These are phyloP conservation scores for Suillus occidentalis DNA, from an alignment of 768 basidiomycete species.

Conservation along the genomic window DNA sequence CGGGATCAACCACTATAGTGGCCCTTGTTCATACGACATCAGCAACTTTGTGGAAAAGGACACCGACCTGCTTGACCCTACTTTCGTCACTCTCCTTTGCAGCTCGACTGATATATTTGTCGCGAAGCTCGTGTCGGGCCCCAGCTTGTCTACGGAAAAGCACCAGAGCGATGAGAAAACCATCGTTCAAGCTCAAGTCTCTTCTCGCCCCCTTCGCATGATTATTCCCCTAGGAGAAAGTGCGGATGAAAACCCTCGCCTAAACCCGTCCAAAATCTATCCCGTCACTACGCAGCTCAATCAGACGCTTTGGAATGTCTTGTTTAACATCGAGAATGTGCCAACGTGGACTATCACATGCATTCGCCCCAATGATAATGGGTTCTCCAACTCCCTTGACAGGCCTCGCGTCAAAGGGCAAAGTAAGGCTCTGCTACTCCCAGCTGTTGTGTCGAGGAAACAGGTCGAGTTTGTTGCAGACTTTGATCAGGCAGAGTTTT, in stretches of 20 bases:
- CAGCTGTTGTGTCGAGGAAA: conserved; percentile 50
- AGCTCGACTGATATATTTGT: conserved; percentile 53
- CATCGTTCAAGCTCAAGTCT: conserved; percentile 65
- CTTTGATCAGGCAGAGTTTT: conserved; percentile 48
- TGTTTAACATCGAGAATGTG: conserved; percentile 45
- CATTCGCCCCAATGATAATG: conserved; percentile 65
- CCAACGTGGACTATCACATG: conserved; percentile 58
- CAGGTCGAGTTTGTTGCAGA: conserved; percentile 54
- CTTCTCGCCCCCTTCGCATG: conserved; percentile 54
- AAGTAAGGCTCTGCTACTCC: conserved; percentile 52
- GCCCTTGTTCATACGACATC: conserved; percentile 53
- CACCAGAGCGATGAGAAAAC: conserved; percentile 57
- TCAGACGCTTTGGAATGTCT: conserved; percentile 48
- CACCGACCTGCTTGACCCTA: conserved; percentile 53
- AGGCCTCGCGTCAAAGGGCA: conserved; percentile 61
- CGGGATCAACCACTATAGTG: conserved; percentile 63
- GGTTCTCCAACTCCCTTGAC: conserved; percentile 62
- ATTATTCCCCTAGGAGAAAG: conserved; percentile 37
- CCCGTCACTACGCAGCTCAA: conserved; percentile 61
- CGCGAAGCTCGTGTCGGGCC: conserved; percentile 61
- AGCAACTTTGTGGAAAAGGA: conserved; percentile 49
- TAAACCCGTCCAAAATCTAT: conserved; percentile 54
- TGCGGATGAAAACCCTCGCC: conserved; percentile 37
- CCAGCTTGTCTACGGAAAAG: conserved; percentile 56
- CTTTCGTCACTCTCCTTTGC: conserved; percentile 53